A percentile compares a stretch with the other conserved stretches of the same genome.
phyloP scores from a whole-genome alignment of 2,329 filamentous ascomycete species.

The Mycosphaerelloides madeirae region DNA sequence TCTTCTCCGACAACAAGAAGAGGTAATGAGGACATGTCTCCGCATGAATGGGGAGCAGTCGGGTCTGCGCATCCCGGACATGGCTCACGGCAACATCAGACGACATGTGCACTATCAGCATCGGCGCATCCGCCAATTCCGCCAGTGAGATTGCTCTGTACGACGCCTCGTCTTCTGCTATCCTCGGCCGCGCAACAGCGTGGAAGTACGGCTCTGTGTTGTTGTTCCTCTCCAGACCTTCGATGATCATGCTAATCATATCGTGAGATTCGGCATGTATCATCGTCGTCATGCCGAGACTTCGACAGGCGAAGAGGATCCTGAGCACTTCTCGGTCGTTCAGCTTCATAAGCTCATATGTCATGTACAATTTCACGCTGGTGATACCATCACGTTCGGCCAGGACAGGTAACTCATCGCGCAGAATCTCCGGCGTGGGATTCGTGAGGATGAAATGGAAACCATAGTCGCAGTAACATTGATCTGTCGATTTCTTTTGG shows the following conservation, averaged over 20 bases:
- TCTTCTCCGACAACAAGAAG: constrained; percentile 31
- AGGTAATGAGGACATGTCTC: constrained; percentile 38
- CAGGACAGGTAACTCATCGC: constrained; percentile 40
- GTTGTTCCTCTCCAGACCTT: constrained; percentile 38
- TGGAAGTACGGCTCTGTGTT: constrained; percentile 44
- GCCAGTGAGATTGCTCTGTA: constrained; percentile 50
- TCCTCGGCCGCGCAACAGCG: constrained; percentile 42
- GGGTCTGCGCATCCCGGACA: constrained; percentile 33
- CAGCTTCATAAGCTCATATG: constrained; percentile 48
- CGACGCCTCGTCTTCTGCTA: constrained; percentile 47
- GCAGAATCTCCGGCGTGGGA: constrained; percentile 39
- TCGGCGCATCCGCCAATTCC: constrained; percentile 48
- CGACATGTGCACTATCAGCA: constrained; percentile 52
- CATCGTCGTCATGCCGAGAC: constrained; percentile 46
- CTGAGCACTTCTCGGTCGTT: constrained; percentile 48
- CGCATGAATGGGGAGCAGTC: constrained; percentile 34
- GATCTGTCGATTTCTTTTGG: constrained; percentile 41
- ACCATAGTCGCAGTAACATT: constrained; percentile 54
- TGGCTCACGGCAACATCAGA: constrained; percentile 35
- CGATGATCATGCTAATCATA: constrained; percentile 42
- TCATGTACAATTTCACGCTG: constrained; percentile 52
- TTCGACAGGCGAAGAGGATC: constrained; percentile 46
- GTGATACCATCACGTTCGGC: constrained; percentile 42
- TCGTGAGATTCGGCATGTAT: constrained; percentile 48
- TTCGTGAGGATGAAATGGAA: constrained; percentile 52